Conservation (phyloP, 2,329 filamentous ascomycete species). For the Ophiosphaerella korrae region DNA sequence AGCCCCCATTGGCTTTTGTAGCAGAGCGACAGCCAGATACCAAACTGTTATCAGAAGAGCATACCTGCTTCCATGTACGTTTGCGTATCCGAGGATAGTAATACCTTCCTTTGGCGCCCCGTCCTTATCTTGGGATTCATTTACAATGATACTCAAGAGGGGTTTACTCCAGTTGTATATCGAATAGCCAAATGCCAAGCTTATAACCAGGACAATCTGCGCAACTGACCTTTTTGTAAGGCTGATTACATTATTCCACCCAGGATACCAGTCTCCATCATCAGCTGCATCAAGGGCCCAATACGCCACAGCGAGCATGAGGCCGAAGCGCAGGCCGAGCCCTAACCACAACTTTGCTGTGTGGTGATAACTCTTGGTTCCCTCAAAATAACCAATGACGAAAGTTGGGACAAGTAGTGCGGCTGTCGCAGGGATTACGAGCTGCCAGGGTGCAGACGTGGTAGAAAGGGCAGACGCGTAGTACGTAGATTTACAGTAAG, state of each 20-base stretch:
- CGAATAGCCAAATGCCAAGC: constrained; percentile 80
- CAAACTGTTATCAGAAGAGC: constrained; percentile 82
- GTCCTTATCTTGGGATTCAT: constrained; percentile 21
- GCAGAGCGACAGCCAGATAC: constrained; percentile 73
- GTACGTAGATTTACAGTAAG: constrained; percentile 92
- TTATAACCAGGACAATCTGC: constrained; percentile 77
- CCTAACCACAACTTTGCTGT: constrained; percentile 85
- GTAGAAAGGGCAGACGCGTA: constrained; percentile 91
- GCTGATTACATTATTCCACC: constrained; percentile 64
- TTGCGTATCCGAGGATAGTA: constrained; percentile 87
- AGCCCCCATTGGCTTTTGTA: constrained; percentile 94
- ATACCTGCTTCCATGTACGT: constrained; percentile 90
- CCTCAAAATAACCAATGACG: constrained; percentile 77
- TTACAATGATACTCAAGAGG: constrained; percentile 72
- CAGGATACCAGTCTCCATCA: constrained; percentile 77
- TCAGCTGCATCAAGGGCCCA: constrained; percentile 91
- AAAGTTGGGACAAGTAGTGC: constrained; percentile 73
- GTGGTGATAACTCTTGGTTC: constrained; percentile 87
- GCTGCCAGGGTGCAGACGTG: constrained; percentile 89
- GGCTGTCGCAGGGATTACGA: constrained; percentile 77
- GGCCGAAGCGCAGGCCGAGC: constrained; percentile 74
- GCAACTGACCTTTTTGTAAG: constrained; percentile 76
- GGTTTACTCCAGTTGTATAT: constrained; percentile 87
- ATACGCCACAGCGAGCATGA: constrained; percentile 78
- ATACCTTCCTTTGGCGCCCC: constrained; percentile 56